phyloP scores from a whole-genome alignment of 176 grass and related monocot species.

The Oryza coarctata region DNA sequence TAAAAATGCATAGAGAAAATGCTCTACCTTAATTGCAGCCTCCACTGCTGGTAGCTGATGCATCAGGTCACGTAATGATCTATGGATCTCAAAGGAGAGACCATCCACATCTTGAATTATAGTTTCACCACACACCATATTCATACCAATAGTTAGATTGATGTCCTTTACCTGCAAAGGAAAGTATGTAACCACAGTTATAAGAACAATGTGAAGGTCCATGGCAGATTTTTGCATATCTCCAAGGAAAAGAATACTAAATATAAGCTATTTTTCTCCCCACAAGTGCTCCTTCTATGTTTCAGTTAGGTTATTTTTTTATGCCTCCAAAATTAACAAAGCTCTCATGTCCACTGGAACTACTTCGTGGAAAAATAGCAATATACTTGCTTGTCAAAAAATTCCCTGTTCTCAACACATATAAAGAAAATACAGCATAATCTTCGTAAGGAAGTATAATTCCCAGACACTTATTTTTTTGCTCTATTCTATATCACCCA shows the following conservation, averaged over 20 bases:
- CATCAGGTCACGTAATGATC: conserved; percentile 85
- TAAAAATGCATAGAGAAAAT: conserved; percentile 26
- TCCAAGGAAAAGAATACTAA: neutral
- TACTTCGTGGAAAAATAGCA: neutral
- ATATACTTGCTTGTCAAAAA: neutral
- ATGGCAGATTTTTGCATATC: neutral
- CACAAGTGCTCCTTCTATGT: neutral
- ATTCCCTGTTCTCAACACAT: neutral
- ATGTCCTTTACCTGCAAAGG: conserved; percentile 79
- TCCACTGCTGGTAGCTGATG: conserved; percentile 83
- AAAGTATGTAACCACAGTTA: conserved; percentile 13
- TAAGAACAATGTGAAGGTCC: conserved; percentile 27
- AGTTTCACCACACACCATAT: conserved; percentile 65
- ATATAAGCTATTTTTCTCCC: neutral
- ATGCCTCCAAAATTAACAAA: neutral
- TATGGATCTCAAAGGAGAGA: conserved; percentile 66
- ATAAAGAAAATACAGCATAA: neutral
- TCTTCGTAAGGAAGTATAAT: neutral
- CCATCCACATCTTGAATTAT: conserved; percentile 98
- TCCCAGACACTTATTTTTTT: neutral
- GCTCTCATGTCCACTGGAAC: neutral
- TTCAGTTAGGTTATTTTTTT: neutral
- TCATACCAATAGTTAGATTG: conserved; percentile 87
- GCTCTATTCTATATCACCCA: neutral
- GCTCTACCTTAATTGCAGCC: conserved; percentile 75